A percentile compares a stretch with the other conserved stretches of the same genome.
Conservation (phyloP, 495 filamentous ascomycete species). For the Penicillium odoratum region DNA sequence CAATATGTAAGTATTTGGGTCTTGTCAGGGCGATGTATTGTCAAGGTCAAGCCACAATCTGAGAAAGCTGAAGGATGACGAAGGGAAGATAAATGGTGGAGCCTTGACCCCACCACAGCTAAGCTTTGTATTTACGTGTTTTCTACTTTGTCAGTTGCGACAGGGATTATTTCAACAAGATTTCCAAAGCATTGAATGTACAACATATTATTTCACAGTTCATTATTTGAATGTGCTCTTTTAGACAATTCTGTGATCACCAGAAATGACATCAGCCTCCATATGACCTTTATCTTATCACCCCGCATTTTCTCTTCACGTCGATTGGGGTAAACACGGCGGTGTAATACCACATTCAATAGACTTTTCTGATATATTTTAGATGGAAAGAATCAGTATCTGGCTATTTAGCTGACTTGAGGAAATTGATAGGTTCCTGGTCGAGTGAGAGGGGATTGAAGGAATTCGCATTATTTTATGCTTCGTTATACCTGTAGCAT, state of each 20-base stretch:
- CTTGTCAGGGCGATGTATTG: not conserved
- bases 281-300: not conserved
- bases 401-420: too few species aligned
- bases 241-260: not conserved
- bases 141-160: not conserved
- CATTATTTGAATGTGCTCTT: not conserved
- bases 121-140: not conserved
- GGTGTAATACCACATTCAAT: too few species aligned
- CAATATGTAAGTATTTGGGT: not conserved
- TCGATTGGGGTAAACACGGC: too few species aligned
- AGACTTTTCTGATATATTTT: too few species aligned
- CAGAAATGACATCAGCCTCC: not conserved
- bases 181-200: too few species aligned
- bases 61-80: not conserved
- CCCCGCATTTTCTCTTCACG: not conserved
- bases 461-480: too few species aligned
- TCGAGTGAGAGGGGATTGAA: too few species aligned
- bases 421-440: too few species aligned
- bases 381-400: too few species aligned
- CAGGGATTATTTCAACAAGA: not conserved
- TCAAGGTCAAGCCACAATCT: not conserved
- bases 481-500: not conserved
- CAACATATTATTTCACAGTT: too few species aligned
- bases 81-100: not conserved
- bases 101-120: slow-evolving; percentile 3